A percentile compares a stretch with the other conserved stretches of the same genome.
Evolutionary conservation across 768 basidiomycete genomes (phyloP).

Genomic region (Pulveroboletus sp.): DNA sequence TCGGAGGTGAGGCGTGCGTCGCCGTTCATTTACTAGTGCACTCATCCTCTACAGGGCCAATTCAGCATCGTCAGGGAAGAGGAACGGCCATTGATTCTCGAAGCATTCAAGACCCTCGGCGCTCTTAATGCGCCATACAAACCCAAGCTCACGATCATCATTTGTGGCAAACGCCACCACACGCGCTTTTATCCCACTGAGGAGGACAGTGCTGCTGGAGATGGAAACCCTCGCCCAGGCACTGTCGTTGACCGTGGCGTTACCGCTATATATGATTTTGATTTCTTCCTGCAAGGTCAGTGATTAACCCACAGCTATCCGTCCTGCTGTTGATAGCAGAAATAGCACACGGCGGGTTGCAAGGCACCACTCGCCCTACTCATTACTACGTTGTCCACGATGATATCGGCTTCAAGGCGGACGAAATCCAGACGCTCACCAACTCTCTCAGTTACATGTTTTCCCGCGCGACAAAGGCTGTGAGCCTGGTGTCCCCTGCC

Average conservation of each 20-base stretch:
- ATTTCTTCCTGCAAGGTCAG: slow-evolving; percentile 52
- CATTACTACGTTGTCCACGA: slow-evolving; percentile 56
- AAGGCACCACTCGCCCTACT: slow-evolving; percentile 47
- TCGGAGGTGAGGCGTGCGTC: slow-evolving; percentile 52
- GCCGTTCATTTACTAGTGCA: background rate
- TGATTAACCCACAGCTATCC: background rate
- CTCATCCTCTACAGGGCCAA: slow-evolving; percentile 40
- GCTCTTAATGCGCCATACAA: slow-evolving; percentile 36
- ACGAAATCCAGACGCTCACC: slow-evolving; percentile 52
- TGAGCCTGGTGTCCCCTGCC: slow-evolving; percentile 35
- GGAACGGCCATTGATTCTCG: slow-evolving; percentile 42
- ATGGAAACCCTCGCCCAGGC: slow-evolving; percentile 50
- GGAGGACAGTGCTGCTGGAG: slow-evolving; percentile 35
- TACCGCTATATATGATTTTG: slow-evolving; percentile 51
- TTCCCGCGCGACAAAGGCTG: slow-evolving; percentile 52
- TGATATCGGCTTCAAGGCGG: slow-evolving; percentile 46
- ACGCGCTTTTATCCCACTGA: slow-evolving; percentile 55
- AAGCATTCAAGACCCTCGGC: slow-evolving; percentile 40
- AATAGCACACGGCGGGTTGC: slow-evolving; percentile 43
- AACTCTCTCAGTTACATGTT: slow-evolving; percentile 54
- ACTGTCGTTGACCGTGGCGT: slow-evolving; percentile 54
- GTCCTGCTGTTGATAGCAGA: background rate
- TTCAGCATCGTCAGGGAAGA: slow-evolving; percentile 42
- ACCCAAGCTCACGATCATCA: slow-evolving; percentile 48
- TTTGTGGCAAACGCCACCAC: slow-evolving; percentile 58